Percentiles rank a stretch among this genome's conserved stretches.
Conservation (phyloP, 1,284 basidiomycete species). For the Heterobasidion annosum region DNA sequence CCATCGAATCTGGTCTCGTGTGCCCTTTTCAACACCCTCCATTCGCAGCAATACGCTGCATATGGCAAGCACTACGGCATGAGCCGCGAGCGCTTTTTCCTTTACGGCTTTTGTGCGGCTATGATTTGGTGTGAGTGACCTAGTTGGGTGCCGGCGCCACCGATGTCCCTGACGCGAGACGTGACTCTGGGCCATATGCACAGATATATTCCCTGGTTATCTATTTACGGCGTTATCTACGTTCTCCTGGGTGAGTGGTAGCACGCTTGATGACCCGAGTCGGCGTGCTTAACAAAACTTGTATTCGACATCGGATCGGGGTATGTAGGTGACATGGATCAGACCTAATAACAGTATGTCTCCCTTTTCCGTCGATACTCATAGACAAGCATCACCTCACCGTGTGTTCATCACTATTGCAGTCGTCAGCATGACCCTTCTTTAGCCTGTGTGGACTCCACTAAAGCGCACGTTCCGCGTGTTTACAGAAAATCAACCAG, state of each 20-base stretch:
- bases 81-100: slow-evolving; percentile 71
- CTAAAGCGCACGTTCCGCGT: background rate
- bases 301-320: no score
- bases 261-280: background rate
- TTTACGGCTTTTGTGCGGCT: slow-evolving; percentile 49
- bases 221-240: slow-evolving; percentile 41
- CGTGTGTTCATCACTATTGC: background rate
- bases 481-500: slow-evolving; percentile 43
- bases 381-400: background rate
- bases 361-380: background rate
- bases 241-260: slow-evolving; percentile 48
- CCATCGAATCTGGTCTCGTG: slow-evolving; percentile 77
- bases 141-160: background rate
- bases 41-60: slow-evolving; percentile 55
- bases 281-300: no score
- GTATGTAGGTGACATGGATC: slow-evolving; percentile 53
- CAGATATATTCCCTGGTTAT: slow-evolving; percentile 63
- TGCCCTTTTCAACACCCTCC: slow-evolving; percentile 76
- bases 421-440: background rate
- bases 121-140: slow-evolving; percentile 46
- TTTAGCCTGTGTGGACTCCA: background rate
- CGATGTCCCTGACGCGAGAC: background rate
- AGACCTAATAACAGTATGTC: slow-evolving; percentile 50
- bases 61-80: slow-evolving; percentile 56
- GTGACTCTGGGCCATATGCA: no score